Evolutionary conservation across 768 basidiomycete species (phyloP).

Genomic region (Austroboletus eburneus): DNA sequence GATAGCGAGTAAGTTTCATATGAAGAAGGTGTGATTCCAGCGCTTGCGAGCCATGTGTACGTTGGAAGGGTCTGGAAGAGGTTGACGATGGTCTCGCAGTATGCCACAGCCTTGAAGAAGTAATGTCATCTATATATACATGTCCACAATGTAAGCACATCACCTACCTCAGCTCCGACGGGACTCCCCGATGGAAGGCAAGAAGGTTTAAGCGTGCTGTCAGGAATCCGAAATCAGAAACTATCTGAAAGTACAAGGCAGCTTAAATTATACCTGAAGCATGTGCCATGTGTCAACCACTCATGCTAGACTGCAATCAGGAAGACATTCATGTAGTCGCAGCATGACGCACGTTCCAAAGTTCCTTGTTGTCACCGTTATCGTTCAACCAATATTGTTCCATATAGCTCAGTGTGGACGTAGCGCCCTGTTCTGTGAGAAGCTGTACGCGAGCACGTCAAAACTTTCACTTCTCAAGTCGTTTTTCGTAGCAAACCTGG

Average conservation of each 20-base stretch:
- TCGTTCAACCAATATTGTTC: conserved; percentile 58
- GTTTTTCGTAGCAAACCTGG: conserved; percentile 25
- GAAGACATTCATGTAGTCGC: not conserved
- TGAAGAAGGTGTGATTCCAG: conserved; percentile 71
- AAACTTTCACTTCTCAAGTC: not conserved
- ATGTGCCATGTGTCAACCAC: conserved; percentile 66
- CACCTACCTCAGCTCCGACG: conserved; percentile 54
- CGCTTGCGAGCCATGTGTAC: conserved; percentile 62
- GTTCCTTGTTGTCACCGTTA: conserved; percentile 53
- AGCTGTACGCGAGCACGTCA: conserved; percentile 38
- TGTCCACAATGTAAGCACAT: no score
- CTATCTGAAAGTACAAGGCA: not conserved
- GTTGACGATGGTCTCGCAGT: conserved; percentile 53
- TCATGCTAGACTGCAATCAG: conserved; percentile 48
- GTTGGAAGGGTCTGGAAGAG: conserved; percentile 70
- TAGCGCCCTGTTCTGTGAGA: conserved; percentile 52
- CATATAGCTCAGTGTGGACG: conserved; percentile 59
- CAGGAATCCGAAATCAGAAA: conserved; percentile 3
- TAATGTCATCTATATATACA: not conserved
- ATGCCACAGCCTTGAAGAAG: conserved; percentile 54
- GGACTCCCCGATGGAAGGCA: conserved; percentile 61
- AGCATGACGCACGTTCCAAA: conserved; percentile 57
- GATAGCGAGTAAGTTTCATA: conserved; percentile 55
- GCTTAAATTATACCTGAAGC: conserved; percentile 27
- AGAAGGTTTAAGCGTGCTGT: conserved; percentile 52